Percentiles rank a stretch among this genome's conserved stretches.
phyloP scores from a whole-genome alignment of 148 eudicot genomes.

The Heliosperma pusillum region DNA sequence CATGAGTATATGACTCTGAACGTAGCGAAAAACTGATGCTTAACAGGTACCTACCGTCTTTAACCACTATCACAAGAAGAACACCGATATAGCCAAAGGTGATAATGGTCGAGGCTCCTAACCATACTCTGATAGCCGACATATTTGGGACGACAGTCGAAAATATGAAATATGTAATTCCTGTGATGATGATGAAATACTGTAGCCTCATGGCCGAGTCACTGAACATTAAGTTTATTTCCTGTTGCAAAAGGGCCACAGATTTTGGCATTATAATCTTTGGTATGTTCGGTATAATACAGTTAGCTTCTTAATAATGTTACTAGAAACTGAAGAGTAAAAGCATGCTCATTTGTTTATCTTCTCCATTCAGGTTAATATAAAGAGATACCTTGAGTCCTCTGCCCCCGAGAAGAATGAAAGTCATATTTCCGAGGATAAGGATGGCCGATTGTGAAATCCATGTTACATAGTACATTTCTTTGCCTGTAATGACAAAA shows the following conservation, averaged over 20 bases:
- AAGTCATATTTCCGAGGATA: conserved; percentile 52
- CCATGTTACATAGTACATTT: conserved; percentile 54
- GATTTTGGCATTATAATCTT: neutral
- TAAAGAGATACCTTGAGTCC: conserved; percentile 46
- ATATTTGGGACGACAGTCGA: conserved; percentile 51
- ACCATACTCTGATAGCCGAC: conserved; percentile 63
- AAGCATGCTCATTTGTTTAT: conserved; percentile 10
- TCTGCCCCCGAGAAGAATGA: conserved; percentile 65
- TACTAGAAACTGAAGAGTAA: neutral
- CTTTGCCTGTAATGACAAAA: conserved; percentile 35
- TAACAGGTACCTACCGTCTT: conserved; percentile 39
- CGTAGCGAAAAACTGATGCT: too few species aligned
- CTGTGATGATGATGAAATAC: conserved; percentile 56
- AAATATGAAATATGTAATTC: conserved; percentile 43
- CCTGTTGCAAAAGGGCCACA: conserved; percentile 29
- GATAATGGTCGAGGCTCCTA: conserved; percentile 42
- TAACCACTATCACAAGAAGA: conserved; percentile 30
- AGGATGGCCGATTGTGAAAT: conserved; percentile 40
- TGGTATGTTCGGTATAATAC: neutral
- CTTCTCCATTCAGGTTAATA: neutral
- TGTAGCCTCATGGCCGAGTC: conserved; percentile 54
- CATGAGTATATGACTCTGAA: too few species aligned
- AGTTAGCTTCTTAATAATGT: neutral
- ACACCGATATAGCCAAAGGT: conserved; percentile 45
- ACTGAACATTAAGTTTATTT: conserved; percentile 45